Evolutionary conservation across 2,329 filamentous ascomycete species (phyloP).

Genomic region (Metarhizium album): DNA sequence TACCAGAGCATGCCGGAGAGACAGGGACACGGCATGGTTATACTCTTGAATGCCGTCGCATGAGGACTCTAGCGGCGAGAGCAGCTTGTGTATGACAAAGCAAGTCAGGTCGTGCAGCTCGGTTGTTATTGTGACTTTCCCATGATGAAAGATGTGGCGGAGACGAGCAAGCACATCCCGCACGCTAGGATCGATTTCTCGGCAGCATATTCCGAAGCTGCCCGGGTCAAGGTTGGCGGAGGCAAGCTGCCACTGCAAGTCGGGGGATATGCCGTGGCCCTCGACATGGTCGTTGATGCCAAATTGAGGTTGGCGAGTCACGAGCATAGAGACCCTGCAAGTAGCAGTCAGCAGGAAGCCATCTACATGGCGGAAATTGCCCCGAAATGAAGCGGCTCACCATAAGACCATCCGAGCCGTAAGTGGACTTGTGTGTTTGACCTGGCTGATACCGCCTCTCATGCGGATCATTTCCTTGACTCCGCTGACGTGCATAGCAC

Average conservation of each 20-base stretch:
- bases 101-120: slow-evolving; percentile 44
- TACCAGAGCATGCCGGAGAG: slow-evolving; percentile 33
- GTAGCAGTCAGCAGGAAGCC: background rate
- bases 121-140: slow-evolving; percentile 25
- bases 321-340: slow-evolving; percentile 45
- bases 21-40: slow-evolving; percentile 25
- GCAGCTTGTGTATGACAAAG: slow-evolving; percentile 40
- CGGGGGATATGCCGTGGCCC: slow-evolving; percentile 34
- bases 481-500: slow-evolving; percentile 37
- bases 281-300: slow-evolving; percentile 34
- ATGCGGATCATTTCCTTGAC: slow-evolving; percentile 37
- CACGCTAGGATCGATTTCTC: slow-evolving; percentile 24
- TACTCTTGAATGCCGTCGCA: background rate
- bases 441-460: slow-evolving; percentile 37
- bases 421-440: slow-evolving; percentile 38
- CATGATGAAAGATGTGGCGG: slow-evolving; percentile 28
- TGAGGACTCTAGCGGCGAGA: slow-evolving; percentile 16
- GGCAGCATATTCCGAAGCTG: slow-evolving; percentile 5
- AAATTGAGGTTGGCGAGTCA: slow-evolving; percentile 43
- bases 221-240: slow-evolving; percentile 1
- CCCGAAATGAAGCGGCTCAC: slow-evolving; percentile 23
- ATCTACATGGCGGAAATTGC: no score
- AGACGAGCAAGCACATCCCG: slow-evolving; percentile 31
- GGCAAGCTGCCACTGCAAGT: slow-evolving; percentile 35
- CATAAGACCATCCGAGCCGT: slow-evolving; percentile 45